Conservation (phyloP, 306 rosid genomes). For the Myrica gale region DNA sequence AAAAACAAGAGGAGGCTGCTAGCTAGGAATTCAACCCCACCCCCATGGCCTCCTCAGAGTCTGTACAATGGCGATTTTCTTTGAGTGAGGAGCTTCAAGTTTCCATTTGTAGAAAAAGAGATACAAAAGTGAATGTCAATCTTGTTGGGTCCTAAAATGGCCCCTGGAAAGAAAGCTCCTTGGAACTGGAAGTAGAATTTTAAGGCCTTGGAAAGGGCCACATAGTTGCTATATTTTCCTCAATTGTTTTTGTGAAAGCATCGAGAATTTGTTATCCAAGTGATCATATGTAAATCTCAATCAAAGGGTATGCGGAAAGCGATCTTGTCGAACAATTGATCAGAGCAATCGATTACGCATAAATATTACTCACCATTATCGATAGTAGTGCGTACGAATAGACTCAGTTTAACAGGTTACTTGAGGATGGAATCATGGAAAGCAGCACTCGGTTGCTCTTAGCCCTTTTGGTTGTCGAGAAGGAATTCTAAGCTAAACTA, state of each 20-base stretch:
- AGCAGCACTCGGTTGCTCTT: not conserved
- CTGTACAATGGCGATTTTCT: slow-evolving; percentile 46
- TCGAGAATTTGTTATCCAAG: not conserved
- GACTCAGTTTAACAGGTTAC: not conserved
- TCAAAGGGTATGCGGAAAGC: not conserved
- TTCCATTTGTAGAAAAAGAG: slow-evolving; percentile 48
- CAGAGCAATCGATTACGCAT: not conserved
- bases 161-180: slow-evolving; percentile 43
- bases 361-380: not conserved
- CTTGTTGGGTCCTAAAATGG: slow-evolving; percentile 39
- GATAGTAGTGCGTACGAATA: not conserved
- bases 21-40: slow-evolving; percentile 49
- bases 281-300: not conserved
- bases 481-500: not conserved
- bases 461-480: not conserved
- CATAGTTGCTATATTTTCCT: not conserved
- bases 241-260: not conserved
- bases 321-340: not conserved
- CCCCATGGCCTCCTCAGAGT: slow-evolving; percentile 50
- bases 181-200: slow-evolving; percentile 22
- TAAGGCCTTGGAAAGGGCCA: not conserved
- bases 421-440: not conserved
- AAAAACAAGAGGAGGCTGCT: slow-evolving; percentile 31
- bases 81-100: slow-evolving; percentile 44
- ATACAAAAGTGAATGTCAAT: slow-evolving; percentile 32